Base-by-base conservation (phyloP, 2,329 filamentous ascomycete species). In the Neurospora crassa region DNA sequence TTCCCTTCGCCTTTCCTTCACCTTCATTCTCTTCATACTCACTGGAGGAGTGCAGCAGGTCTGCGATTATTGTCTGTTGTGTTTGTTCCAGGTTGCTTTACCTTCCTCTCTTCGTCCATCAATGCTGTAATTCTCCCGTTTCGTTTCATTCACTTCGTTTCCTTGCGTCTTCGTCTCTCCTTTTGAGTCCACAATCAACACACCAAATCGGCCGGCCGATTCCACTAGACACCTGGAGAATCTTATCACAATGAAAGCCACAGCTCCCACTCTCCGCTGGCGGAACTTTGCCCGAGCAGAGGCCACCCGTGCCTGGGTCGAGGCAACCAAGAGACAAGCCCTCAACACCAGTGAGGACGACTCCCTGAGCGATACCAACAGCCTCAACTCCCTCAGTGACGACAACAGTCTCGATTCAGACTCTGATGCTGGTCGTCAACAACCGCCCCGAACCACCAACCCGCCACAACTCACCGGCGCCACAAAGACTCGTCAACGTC, bases 211-310 rank as follows among this genome's bases (percentile, higher is more conserved):
- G 24, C 40, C 10, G 47, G 47, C 47, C 47, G 47, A 70, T 29
- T n/a, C 16, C 7, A 24, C 40, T 43, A 12, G 53, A 6, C 16
- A 42, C 10, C 42, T 18, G 3, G 43, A 67, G 34, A 67, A 20
- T 11, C 8, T 5, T n/a, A 5, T 42, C 68, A 72, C 16, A 34
- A 75, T 75, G 74, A 73, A 70, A 68, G 68, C 68, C 24, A 73
- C 74, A 14, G 71, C 69, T 63, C 74, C 74, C 40, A 53, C 69
- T 16, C 41, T 69, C 40, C 74, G 74, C 70, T 70, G 73, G 69
- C 72, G 72, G 47, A 75, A 73, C 68, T 69, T 72, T 71, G 74
- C 72, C 14, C 72, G 73, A 71, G 67, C 73, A 24, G 63, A 75
- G 34, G 47, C 47, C 14, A 59, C 24, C 47, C 47, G 47, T 67